These are phyloP conservation scores for Tripterygium wilfordii DNA, from an alignment of 177 flowering plant species.

Conservation along the genomic window DNA sequence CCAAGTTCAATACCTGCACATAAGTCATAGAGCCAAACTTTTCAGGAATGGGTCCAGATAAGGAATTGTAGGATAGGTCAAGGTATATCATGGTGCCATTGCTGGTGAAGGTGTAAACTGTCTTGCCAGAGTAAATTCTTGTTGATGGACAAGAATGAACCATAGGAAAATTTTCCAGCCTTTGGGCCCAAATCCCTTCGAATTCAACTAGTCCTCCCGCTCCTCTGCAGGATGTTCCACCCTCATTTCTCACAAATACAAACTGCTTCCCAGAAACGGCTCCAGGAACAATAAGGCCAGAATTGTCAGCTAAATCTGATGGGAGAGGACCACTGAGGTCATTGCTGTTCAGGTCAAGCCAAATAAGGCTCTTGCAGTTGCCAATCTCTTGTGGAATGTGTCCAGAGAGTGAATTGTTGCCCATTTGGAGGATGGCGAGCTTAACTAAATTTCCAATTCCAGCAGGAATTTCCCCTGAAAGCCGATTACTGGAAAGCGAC, in stretches of 20 bases:
- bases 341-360: constrained; percentile 88
- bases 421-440: constrained; percentile 76
- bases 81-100: constrained; percentile 80
- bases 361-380: constrained; percentile 55
- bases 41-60: constrained; percentile 61
- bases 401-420: constrained; percentile 74
- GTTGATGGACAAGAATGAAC: constrained; percentile 63
- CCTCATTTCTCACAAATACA: constrained; percentile 82
- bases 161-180: constrained; percentile 50
- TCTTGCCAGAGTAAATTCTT: constrained; percentile 60
- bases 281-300: constrained; percentile 59
- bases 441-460: constrained; percentile 51
- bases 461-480: constrained; percentile 70
- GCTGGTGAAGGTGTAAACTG: constrained; percentile 46
- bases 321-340: constrained; percentile 52
- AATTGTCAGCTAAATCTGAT: constrained; percentile 42
- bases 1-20: constrained; percentile 71
- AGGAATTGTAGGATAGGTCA: constrained; percentile 76
- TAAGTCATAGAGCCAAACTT: constrained; percentile 47
- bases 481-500: constrained; percentile 64
- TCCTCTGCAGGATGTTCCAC: constrained; percentile 73
- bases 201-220: constrained; percentile 84
- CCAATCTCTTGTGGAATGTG: constrained; percentile 65
- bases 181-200: constrained; percentile 53
- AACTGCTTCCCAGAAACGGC: constrained; percentile 69